Evolutionary conservation across 139 green algal species (phyloP).

Genomic region (Trebouxia sp.): DNA sequence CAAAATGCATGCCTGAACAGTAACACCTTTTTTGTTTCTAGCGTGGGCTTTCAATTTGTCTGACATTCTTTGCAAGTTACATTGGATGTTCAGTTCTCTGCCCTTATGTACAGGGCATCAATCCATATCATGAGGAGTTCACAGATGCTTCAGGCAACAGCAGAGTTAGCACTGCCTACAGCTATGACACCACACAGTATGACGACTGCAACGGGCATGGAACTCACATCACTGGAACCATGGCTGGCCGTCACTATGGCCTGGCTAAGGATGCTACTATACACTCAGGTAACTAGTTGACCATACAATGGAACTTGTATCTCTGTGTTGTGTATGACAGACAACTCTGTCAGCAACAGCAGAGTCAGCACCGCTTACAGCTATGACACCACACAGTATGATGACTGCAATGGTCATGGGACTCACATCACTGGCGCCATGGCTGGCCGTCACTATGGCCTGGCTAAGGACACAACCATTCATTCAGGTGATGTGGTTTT

Average conservation of each 20-base stretch:
- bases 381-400: not conserved
- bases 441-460: conserved; percentile 57
- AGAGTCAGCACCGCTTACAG: conserved; percentile 18
- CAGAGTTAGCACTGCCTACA: conserved; percentile 21
- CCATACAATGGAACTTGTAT: not conserved
- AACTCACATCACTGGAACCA: conserved; percentile 65
- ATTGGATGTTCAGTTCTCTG: too few species aligned
- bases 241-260: conserved; percentile 57
- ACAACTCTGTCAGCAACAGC: too few species aligned
- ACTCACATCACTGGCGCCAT: conserved; percentile 66
- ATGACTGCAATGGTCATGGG: conserved; percentile 67
- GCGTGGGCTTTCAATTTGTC: too few species aligned
- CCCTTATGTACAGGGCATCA: conserved; percentile 44
- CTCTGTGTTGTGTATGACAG: too few species aligned
- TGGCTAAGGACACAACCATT: conserved; percentile 65
- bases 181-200: not conserved
- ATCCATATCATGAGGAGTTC: conserved; percentile 54
- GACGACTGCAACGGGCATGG: conserved; percentile 67
- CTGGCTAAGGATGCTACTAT: conserved; percentile 69
- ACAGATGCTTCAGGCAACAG: not conserved
- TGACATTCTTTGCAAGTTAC: too few species aligned
- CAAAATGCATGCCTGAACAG: too few species aligned
- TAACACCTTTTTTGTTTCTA: too few species aligned
- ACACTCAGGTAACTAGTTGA: conserved; percentile 39
- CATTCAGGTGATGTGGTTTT: conserved; percentile 54